These are phyloP conservation scores for Huntiella decipiens DNA, from an alignment of 2,329 filamentous ascomycete genomes.

Conservation along the genomic window DNA sequence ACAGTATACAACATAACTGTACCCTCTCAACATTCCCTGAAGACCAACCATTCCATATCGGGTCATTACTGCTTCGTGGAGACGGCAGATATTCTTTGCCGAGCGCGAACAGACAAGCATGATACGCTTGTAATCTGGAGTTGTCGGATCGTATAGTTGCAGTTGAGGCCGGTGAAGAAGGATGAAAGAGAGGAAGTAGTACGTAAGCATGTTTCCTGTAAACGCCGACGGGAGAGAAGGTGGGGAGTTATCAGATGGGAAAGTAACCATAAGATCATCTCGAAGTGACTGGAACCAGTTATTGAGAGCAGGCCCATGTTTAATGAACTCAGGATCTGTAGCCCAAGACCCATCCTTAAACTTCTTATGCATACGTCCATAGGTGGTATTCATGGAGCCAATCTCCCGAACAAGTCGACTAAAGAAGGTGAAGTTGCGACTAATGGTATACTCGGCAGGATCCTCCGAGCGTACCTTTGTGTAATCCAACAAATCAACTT, in stretches of 20 bases:
- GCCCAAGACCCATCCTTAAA: conserved; percentile 53
- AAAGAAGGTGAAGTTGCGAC: conserved; percentile 69
- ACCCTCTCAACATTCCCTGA: conserved; percentile 80
- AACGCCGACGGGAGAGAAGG: conserved; percentile 79
- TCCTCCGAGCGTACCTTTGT: conserved; percentile 47
- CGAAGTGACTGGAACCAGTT: conserved; percentile 63
- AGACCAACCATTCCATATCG: conserved; percentile 63
- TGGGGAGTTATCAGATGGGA: conserved; percentile 57
- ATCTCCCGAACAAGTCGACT: conserved; percentile 61
- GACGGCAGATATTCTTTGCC: conserved; percentile 64
- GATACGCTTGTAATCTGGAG: conserved; percentile 65
- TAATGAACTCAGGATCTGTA: conserved; percentile 63
- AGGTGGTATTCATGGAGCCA: conserved; percentile 55
- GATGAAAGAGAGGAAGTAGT: conserved; percentile 71
- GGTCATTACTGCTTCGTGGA: conserved; percentile 68
- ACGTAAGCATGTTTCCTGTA: conserved; percentile 72
- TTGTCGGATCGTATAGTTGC: conserved; percentile 54
- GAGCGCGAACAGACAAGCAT: conserved; percentile 74
- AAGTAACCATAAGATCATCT: conserved; percentile 55
- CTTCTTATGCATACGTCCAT: conserved; percentile 53
- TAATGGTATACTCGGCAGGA: conserved; percentile 56
- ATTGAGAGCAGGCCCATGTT: conserved; percentile 58
- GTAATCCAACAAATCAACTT: conserved; percentile 55
- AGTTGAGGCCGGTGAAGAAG: conserved; percentile 78
- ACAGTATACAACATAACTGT: conserved; percentile 89